Evolutionary conservation across 2,329 filamentous ascomycete species (phyloP).

Genomic region (Microsporum ferrugineum): DNA sequence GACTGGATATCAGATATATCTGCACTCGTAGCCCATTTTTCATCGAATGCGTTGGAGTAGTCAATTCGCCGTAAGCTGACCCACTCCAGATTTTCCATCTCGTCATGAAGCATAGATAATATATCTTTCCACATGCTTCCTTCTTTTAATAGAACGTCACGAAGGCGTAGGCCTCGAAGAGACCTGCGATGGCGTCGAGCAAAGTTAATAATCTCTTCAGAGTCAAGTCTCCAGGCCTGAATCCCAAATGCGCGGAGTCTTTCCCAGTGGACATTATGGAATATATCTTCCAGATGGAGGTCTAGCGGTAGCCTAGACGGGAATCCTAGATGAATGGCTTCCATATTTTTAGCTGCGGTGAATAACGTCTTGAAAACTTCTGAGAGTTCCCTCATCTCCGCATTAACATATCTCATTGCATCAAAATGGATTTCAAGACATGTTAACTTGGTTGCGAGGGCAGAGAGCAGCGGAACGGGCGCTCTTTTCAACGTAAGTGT

Average conservation of each 20-base stretch:
- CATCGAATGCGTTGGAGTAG: slow-evolving; percentile 46
- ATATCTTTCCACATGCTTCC: slow-evolving; percentile 52
- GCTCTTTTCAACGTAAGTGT: slow-evolving; percentile 41
- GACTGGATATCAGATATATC: slow-evolving; percentile 16
- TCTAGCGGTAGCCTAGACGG: slow-evolving; percentile 46
- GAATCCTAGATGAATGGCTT: slow-evolving; percentile 54
- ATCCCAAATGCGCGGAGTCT: slow-evolving; percentile 53
- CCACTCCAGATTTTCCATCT: slow-evolving; percentile 49
- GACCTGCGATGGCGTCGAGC: slow-evolving; percentile 45
- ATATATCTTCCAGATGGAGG: slow-evolving; percentile 48
- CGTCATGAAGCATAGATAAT: slow-evolving; percentile 43
- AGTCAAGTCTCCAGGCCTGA: slow-evolving; percentile 51
- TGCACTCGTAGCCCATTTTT: slow-evolving; percentile 20
- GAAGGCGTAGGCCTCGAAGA: slow-evolving; percentile 48
- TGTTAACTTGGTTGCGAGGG: slow-evolving; percentile 46
- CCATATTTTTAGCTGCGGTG: slow-evolving; percentile 47
- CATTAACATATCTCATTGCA: slow-evolving; percentile 45
- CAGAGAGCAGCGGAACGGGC: slow-evolving; percentile 38
- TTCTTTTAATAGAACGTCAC: slow-evolving; percentile 50
- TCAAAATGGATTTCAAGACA: slow-evolving; percentile 55
- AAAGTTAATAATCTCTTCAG: slow-evolving; percentile 49
- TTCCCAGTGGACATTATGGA: slow-evolving; percentile 51
- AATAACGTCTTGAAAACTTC: slow-evolving; percentile 49
- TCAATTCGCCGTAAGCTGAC: slow-evolving; percentile 52
- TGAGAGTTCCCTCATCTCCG: slow-evolving; percentile 48